Evolutionary conservation across 2,329 filamentous ascomycete species (phyloP).

Genomic region (Fusarium tjaetaba): DNA sequence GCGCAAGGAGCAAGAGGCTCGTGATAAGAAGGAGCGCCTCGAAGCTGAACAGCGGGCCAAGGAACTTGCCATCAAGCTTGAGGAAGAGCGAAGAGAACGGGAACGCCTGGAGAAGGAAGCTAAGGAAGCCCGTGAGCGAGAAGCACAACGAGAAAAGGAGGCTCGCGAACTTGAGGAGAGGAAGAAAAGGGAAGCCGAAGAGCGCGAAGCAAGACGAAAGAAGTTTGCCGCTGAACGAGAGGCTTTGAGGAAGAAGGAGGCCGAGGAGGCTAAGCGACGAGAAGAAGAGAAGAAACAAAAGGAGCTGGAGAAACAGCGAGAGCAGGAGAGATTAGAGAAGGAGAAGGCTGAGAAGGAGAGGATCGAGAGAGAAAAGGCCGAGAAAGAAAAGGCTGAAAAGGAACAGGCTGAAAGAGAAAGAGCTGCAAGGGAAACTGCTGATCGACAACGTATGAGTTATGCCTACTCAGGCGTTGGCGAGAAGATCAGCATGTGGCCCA

Average conservation of each 20-base stretch:
- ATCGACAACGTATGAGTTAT: conserved; percentile 63
- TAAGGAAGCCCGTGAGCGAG: conserved; percentile 49
- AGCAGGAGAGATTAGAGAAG: conserved; percentile 52
- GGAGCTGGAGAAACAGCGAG: conserved; percentile 49
- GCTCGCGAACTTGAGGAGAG: conserved; percentile 32
- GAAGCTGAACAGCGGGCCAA: conserved; percentile 44
- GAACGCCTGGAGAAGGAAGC: conserved; percentile 58
- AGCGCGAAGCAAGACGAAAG: conserved; percentile 50
- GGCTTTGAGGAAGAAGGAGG: conserved; percentile 37
- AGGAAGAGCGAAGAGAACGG: conserved; percentile 52
- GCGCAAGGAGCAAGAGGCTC: conserved; percentile 49
- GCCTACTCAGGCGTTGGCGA: conserved; percentile 74
- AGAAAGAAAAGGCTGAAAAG: conserved; percentile 43
- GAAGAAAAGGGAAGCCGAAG: conserved; percentile 52
- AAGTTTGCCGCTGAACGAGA: conserved; percentile 36
- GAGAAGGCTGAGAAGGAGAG: conserved; percentile 25
- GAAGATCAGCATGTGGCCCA: conserved; percentile 76
- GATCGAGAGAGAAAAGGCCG: conserved; percentile 43
- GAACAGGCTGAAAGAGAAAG: conserved; percentile 46
- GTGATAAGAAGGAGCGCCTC: conserved; percentile 43
- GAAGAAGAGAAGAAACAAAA: conserved; percentile 51
- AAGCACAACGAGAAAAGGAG: conserved; percentile 57
- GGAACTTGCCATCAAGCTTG: conserved; percentile 50
- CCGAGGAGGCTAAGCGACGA: conserved; percentile 35
- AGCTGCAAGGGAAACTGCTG: conserved; percentile 42